These are phyloP conservation scores for Fusarium sp. DNA, from an alignment of 2,329 filamentous ascomycete species.

Conservation along the genomic window DNA sequence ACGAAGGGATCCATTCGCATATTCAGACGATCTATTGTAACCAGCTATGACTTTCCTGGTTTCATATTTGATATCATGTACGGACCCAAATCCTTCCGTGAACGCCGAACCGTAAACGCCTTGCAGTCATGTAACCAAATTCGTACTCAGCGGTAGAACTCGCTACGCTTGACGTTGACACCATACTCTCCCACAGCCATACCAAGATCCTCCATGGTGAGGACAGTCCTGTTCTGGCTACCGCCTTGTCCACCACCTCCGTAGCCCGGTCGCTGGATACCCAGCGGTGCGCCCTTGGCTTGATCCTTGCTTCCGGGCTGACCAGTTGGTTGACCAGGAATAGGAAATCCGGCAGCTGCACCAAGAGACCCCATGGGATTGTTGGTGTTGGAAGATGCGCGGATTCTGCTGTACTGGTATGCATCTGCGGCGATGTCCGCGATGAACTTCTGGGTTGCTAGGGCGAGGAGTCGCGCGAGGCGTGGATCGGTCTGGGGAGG, in stretches of 20 bases:
- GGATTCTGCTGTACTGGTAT: conserved; percentile 96
- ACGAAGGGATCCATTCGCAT: conserved; percentile 14
- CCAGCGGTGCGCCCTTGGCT: conserved; percentile 68
- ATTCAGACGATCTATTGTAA: conserved; percentile 30
- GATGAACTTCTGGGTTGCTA: conserved; percentile 99
- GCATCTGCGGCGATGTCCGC: conserved; percentile 96
- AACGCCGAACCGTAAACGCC: conserved; percentile 40
- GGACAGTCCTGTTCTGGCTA: conserved; percentile 87
- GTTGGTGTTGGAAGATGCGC: conserved; percentile 86
- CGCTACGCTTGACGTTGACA: conserved; percentile 94
- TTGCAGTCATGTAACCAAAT: conserved; percentile 20
- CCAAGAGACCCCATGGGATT: conserved; percentile 91
- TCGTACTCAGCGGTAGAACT: conserved; percentile 82
- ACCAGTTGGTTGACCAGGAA: conserved; percentile 68
- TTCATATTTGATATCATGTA: conserved; percentile 28
- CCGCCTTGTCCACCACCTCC: conserved; percentile 90
- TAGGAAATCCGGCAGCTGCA: conserved; percentile 74
- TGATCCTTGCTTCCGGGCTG: conserved; percentile 65
- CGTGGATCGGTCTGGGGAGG: conserved; percentile 90
- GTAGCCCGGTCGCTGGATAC: conserved; percentile 79
- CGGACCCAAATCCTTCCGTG: conserved; percentile 15
- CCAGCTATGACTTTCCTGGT: conserved; percentile 16
- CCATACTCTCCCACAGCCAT: conserved; percentile 99
- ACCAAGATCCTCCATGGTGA: conserved; percentile 98
- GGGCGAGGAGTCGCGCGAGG: conserved; percentile 89